These are phyloP conservation scores for Exophiala aquamarina DNA, from an alignment of 2,329 filamentous ascomycete genomes.

Conservation along the genomic window DNA sequence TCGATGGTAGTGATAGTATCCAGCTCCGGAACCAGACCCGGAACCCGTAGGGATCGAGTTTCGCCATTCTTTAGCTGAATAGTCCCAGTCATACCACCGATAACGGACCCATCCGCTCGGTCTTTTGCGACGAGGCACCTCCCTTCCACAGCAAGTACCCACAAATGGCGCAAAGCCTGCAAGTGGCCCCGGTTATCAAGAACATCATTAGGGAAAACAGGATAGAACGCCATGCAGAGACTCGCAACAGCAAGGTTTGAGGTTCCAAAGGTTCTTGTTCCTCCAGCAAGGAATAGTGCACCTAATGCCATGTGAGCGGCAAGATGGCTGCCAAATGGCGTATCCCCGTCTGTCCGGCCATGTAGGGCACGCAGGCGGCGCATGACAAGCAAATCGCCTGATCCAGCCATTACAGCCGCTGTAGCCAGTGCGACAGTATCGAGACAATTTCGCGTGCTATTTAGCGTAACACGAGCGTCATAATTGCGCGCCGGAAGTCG, in stretches of 20 bases:
- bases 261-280: constrained; percentile 87
- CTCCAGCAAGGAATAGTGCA: constrained; percentile 85
- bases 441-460: constrained; percentile 86
- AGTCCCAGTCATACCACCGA: constrained; percentile 62
- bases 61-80: constrained; percentile 57
- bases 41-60: constrained; percentile 44
- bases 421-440: constrained; percentile 80
- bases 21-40: constrained; percentile 56
- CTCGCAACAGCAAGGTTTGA: constrained; percentile 83
- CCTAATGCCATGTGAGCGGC: constrained; percentile 91
- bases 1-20: constrained; percentile 39
- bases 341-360: constrained; percentile 78
- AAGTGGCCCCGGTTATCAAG: constrained; percentile 93
- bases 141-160: constrained; percentile 89
- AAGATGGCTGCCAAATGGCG: constrained; percentile 89
- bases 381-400: constrained; percentile 82
- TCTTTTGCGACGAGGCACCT: constrained; percentile 88
- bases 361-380: constrained; percentile 84
- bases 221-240: constrained; percentile 89
- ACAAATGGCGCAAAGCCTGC: constrained; percentile 95
- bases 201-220: constrained; percentile 82
- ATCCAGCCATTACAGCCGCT: constrained; percentile 92
- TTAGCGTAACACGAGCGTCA: constrained; percentile 78
- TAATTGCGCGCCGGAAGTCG: constrained; percentile 65
- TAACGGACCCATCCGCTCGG: constrained; percentile 76